Evolutionary conservation across 1,284 basidiomycete species (phyloP), one percentile per base, ranked within the genome.

Genomic region (Marasmius fiardii): DNA sequence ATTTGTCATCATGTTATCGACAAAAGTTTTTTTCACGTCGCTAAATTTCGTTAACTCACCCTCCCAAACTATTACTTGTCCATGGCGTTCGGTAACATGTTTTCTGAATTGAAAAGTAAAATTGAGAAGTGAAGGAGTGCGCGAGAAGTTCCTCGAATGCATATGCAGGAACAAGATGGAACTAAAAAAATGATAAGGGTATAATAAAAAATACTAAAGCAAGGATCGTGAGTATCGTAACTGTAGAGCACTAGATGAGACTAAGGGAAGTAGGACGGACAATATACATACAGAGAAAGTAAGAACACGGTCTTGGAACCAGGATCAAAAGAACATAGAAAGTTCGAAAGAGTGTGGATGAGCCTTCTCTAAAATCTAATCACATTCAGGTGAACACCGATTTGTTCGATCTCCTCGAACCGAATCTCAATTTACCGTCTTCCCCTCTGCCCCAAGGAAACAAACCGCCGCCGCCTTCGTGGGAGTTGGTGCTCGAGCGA

Each of bases 401-500:
- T 47, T 56, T 60, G 7, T 39, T 53, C 26, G 56, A 58, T 51
- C 59, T 51, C 33, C 54, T 52, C 10, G 59, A 60, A 35, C 59
- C 59, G 41, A 60, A 60, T 41, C 57, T 52, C n/a, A 57, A 33
- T 37, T 60, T 58, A 8, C 59, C 56, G 41, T 57, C 58, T 47
- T 59, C 58, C 7, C 52, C 55, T 26, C 54, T 54, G 10, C 54
- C 52, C 54, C 55, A 56, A 21, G 59, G 55, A 34, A 58, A 60
- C 18, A 60, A 48, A 20, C 52, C 71, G 2, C 86, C 75, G 4
- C 84, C 85, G 50, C 80, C 74, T 43, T 76, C 75, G 59, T 74
- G 82, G 8, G 88, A 88, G 52, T 83, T 76, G 0, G 82, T 68
- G 61, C 89, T 90, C 16, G 90, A 92, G 16, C 88, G 83, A 76